Base-by-base conservation (phyloP, 1,139 yeast genomes). In the Pichia sp. region DNA sequence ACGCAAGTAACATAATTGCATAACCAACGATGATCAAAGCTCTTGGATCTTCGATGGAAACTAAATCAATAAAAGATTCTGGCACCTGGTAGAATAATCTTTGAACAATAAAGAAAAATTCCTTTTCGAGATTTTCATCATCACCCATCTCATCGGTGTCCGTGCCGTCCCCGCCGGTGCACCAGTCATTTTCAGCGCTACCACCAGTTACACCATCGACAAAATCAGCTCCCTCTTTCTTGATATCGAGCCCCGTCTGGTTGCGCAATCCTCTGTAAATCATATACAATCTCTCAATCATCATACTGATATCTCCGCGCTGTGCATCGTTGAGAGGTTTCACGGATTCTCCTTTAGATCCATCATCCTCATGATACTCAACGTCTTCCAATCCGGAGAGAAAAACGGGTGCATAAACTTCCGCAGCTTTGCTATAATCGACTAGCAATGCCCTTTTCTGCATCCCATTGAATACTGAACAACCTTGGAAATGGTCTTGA, bases 11-110 rank as follows among this genome's bases (percentile, higher is more conserved):
- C 33, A 53, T 34, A n/a, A 53, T 33, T 22, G 45, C 41, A 38
- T 52, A 52, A 3, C 51, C 58, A 14, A 48, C 37, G 7, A 53
- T 28, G n/a, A 55, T 48, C 22, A 55, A 34, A 1, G 55, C 50
- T 12, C 58, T 42, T n/a, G 58, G 57, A 26, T 55, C 58, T 15
- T 42, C 40, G 13, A 35, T 40, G 6, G 46, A 46, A 24, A 50
- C 41, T 27, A 53, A 29, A 5, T 46, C 47, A 3, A 46, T 40
- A 17, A 51, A 50, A 14, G 24, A 30, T 10, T 42, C 46, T 3
- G 55, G 49, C 9, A 48, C 27, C 18, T 46, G 51, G 13, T 49
- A 41, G 21, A 47, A 40, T 39, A 46, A 48, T 24, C 58, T 37
- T 2, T 48, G 40, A 15, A 50, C 27, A 7, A 53, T 48, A 11